Percentiles rank a stretch among this genome's conserved stretches.
These are phyloP conservation scores for Ogataea saltuana DNA, from an alignment of 805 yeast species.

Conservation along the genomic window DNA sequence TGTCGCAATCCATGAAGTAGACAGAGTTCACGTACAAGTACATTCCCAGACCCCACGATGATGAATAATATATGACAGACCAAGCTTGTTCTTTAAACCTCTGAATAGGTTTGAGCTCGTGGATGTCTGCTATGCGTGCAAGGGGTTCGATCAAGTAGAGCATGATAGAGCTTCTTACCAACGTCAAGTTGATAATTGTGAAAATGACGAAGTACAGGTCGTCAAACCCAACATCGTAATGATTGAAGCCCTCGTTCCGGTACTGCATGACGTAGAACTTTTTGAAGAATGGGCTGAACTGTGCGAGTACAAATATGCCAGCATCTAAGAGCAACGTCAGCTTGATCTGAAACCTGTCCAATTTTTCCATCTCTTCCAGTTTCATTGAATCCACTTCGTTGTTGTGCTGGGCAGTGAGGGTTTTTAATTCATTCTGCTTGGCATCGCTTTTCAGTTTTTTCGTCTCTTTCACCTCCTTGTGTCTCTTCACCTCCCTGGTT, in stretches of 20 bases:
- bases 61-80: constrained; percentile 60
- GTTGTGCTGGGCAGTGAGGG: constrained; percentile 3
- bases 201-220: constrained; percentile 55
- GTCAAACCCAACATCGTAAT: constrained; percentile 56
- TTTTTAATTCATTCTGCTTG: neutral
- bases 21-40: constrained; percentile 56
- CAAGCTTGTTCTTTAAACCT: constrained; percentile 90
- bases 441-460: neutral
- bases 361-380: constrained; percentile 15
- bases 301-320: constrained; percentile 18
- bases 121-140: constrained; percentile 48
- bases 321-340: constrained; percentile 21
- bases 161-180: constrained; percentile 63
- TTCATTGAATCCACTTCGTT: constrained; percentile 2
- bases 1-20: constrained; percentile 58
- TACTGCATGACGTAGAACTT: constrained; percentile 47
- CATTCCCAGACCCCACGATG: constrained; percentile 57
- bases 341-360: constrained; percentile 24
- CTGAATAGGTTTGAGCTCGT: constrained; percentile 50
- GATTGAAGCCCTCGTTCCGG: constrained; percentile 28
- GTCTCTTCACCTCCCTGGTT: neutral
- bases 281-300: constrained; percentile 27
- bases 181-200: constrained; percentile 56
- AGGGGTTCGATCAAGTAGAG: constrained; percentile 56
- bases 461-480: neutral